Conservation (phyloP, 75 land plant genomes). For the Cryptomeria japonica region DNA sequence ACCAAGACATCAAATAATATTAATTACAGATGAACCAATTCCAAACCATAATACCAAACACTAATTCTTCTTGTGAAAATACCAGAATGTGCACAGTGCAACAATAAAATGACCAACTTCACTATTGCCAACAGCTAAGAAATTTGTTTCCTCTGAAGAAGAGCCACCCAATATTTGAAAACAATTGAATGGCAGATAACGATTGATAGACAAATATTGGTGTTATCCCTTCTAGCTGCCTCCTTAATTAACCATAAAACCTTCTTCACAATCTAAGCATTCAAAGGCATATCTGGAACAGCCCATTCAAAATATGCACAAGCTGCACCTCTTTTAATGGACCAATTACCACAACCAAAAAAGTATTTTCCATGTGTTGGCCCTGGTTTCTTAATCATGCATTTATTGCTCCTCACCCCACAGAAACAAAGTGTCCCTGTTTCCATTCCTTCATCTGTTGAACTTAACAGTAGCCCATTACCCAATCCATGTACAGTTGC, state of each 20-base stretch:
- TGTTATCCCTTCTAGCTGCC: not conserved
- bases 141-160: not conserved
- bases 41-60: not conserved
- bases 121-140: not conserved
- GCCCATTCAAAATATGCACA: conserved; percentile 73
- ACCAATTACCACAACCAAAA: conserved; percentile 87
- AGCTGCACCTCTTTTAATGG: conserved; percentile 44
- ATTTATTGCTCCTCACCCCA: conserved; percentile 55
- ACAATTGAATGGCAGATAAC: not conserved
- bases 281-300: conserved; percentile 1
- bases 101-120: not conserved
- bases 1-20: not conserved
- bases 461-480: not conserved
- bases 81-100: not conserved
- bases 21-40: not conserved
- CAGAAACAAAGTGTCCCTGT: conserved; percentile 39
- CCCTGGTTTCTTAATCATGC: conserved; percentile 56
- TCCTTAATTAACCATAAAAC: not conserved
- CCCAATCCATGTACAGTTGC: not conserved
- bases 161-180: not conserved
- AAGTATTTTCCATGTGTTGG: conserved; percentile 64
- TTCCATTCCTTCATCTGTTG: conserved; percentile 12
- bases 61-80: not conserved
- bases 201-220: not conserved
- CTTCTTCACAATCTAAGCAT: conserved; percentile 9